Evolutionary conservation across 257 asterid species (phyloP).

Genomic region (Knoxia roxburghii): DNA sequence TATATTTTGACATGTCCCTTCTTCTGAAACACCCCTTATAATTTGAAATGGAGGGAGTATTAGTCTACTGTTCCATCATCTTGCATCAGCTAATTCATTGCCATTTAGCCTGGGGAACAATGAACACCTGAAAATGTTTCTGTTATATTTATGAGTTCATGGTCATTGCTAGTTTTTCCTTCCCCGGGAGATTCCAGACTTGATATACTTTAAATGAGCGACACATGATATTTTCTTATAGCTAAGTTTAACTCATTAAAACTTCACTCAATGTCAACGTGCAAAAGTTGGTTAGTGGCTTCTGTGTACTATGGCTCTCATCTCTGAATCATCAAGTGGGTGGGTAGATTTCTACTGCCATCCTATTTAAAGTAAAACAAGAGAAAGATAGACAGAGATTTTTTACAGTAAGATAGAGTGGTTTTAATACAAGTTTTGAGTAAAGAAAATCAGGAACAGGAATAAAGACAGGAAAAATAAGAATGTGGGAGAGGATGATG

Average conservation of each 20-base stretch:
- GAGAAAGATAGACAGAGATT: not conserved
- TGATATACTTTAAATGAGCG: not conserved
- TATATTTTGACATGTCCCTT: too few species aligned
- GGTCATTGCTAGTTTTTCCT: not conserved
- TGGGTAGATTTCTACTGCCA: not conserved
- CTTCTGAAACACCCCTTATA: too few species aligned
- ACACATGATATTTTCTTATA: not conserved
- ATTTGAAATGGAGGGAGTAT: too few species aligned
- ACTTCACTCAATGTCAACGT: not conserved
- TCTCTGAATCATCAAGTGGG: not conserved
- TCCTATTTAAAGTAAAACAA: not conserved
- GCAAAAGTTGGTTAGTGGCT: not conserved
- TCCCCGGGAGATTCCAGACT: not conserved
- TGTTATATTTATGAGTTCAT: not conserved
- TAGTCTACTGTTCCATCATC: not conserved
- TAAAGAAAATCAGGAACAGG: not conserved
- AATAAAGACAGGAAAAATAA: not conserved
- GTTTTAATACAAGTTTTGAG: not conserved
- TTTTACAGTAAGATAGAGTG: not conserved
- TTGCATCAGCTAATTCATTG: not conserved
- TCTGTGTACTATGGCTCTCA: not conserved
- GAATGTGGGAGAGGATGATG: not conserved
- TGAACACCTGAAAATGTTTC: not conserved
- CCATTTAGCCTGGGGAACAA: conserved; percentile 2
- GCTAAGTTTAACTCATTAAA: not conserved